Evolutionary conservation across 2,329 filamentous ascomycete genomes (phyloP), one percentile per base, ranked within the genome.

Genomic region (Zymoseptoria tritici): DNA sequence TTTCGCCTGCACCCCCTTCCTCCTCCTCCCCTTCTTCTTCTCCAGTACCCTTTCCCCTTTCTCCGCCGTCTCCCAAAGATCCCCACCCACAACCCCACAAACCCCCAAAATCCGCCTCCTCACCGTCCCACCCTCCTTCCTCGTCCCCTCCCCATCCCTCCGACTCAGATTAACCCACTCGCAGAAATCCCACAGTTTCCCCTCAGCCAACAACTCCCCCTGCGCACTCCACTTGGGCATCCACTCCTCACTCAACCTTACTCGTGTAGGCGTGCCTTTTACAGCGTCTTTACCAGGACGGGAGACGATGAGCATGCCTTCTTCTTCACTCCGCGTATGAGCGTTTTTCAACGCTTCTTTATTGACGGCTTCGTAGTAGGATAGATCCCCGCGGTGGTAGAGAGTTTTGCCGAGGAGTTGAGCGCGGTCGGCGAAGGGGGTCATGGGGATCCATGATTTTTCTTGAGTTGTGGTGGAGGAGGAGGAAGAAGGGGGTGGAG

Each of bases 361-460:
- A 79, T 99, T 99, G 64, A 99, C 93, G 2, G 94, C 92, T 76
- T 99, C 94, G 67, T 97, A 97, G 76, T 99, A 99, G 29, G 88
- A 92, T 9, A 99, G 83, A 70, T 99, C 94, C 58, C 94, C 94
- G 77, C 99, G 93, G 72, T 99, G 93, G 71, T 97, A 99, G 1
- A 99, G 81, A 0, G 94, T 97, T 76, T 99, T 97, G 57, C 94
- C 94, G 29, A 97, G 84, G 83, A 93, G 67, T 22, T 74, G 70
- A 0, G 92, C 90, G 66, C 83, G 88, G 69, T 90, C 86, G 66
- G 97, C 90, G 21, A 70, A 61, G 19, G 62, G 57, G 29, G 67
- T 67, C 56, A 68, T 58, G 46, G 69, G 64, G 26, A 97, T 81
- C 90, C 91, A 97, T 83, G 79, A 54, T 88, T 85, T n/a, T 80